Percentiles rank a stretch among this genome's conserved stretches.
These are phyloP conservation scores for Crithidia fasciculata DNA, from an alignment of 208 protist species.

Conservation along the genomic window DNA sequence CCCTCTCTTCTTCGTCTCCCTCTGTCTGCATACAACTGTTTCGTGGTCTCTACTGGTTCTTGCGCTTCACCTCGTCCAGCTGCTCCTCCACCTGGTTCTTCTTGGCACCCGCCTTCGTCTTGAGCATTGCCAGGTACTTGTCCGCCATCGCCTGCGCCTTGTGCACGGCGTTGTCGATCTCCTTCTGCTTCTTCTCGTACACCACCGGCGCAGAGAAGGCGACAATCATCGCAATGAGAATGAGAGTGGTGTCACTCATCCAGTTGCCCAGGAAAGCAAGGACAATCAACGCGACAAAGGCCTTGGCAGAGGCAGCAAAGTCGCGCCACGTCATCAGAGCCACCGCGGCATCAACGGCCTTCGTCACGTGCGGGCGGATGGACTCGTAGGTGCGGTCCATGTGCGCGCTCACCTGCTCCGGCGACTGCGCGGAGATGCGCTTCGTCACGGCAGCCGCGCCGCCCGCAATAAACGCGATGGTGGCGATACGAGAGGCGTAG, in stretches of 20 bases:
- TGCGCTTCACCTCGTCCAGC: slow-evolving; percentile 35
- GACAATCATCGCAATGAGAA: slow-evolving; percentile 41
- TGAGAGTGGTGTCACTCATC: slow-evolving; percentile 66
- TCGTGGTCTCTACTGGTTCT: slow-evolving; percentile 39
- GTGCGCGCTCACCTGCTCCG: slow-evolving; percentile 45
- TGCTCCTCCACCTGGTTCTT: slow-evolving; percentile 32
- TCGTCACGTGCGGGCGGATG: slow-evolving; percentile 44
- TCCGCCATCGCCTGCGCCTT: slow-evolving; percentile 35
- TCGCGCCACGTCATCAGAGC: slow-evolving; percentile 73
- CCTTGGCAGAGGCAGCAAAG: slow-evolving; percentile 45
- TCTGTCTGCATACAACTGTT: too few species aligned
- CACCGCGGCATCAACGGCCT: slow-evolving; percentile 33
- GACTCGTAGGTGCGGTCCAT: slow-evolving; percentile 64
- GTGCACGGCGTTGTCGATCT: slow-evolving; percentile 53
- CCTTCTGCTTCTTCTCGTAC: slow-evolving; percentile 77
- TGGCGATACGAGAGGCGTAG: slow-evolving; percentile 60
- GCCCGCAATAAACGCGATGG: slow-evolving; percentile 45
- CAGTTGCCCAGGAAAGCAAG: slow-evolving; percentile 75
- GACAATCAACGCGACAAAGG: slow-evolving; percentile 52
- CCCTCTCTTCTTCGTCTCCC: too few species aligned
- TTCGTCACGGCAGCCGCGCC: slow-evolving; percentile 46
- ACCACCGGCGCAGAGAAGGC: slow-evolving; percentile 62
- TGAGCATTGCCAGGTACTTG: slow-evolving; percentile 59
- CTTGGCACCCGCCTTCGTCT: slow-evolving; percentile 33
- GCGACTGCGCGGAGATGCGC: slow-evolving; percentile 27